Evolutionary conservation across 305 asterid species (phyloP), one percentile per base, ranked within the genome.

Genomic region (Solanum aculeatissimum): DNA sequence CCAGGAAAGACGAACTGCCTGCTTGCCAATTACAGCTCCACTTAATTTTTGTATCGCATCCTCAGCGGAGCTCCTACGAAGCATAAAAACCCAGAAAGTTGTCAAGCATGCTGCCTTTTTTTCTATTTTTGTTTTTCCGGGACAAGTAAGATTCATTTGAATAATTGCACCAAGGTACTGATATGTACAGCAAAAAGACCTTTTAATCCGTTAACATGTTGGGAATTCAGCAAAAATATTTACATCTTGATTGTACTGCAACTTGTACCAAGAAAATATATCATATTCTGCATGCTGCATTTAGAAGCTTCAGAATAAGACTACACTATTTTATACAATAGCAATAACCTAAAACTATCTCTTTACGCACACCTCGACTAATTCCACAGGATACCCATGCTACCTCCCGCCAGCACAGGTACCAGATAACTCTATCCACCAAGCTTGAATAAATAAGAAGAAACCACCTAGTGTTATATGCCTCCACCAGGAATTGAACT

Each of bases 1-100:
- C 98, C 98, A 95, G 78, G 98, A 95, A 83, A 95, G 96, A 69
- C 98, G 98, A 81, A 95, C 99, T 47, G 95, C 93, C 90, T 95
- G 98, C 91, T 93, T 94, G 80, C 99, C 99, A 14, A 94, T 94
- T 80, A 89, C 88, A 11, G 96, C 57, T 40, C 98, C 99, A 77
- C 91, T 95, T 84, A 94, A 90, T 88, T 93, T 94, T 90, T 92
- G 89, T 85, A 95, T 90, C 23, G 99, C 98, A 35, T 94, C 99
- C 92, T 95, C 96, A 21, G 99, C 99, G 15, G 84, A 90, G 91
- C 88, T 92, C 88, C 99, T 95, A 91, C 83, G 32, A 65, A 66
- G 66, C 18, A 40, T 18, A 27, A 87, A 62, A 82, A 49, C 23
- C 13, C 47, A 63, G n/a, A 81, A 43, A 47, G 51, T 42, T 38